These are phyloP conservation scores for Ambrosia hybrid DNA, from an alignment of 140 eudicot species.

Conservation along the genomic window DNA sequence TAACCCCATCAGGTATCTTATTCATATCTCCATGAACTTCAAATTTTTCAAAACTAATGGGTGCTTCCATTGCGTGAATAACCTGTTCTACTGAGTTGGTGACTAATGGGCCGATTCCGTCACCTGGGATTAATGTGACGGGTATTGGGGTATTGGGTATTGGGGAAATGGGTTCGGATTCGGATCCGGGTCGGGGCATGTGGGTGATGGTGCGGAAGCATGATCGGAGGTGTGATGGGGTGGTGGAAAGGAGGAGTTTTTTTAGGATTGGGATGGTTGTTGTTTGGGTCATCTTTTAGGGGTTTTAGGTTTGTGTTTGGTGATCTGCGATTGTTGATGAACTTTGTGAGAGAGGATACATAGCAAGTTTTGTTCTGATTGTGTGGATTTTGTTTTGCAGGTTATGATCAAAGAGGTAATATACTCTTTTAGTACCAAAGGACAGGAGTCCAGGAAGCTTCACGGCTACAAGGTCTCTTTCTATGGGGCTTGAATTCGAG, in stretches of 20 bases:
- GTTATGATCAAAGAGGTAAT: too few species aligned
- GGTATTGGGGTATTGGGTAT: conserved; percentile 42
- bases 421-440: too few species aligned
- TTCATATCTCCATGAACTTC: conserved; percentile 57
- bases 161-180: conserved; percentile 35
- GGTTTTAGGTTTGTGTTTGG: too few species aligned
- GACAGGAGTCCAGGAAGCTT: too few species aligned
- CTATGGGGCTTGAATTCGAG: too few species aligned
- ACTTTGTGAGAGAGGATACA: too few species aligned
- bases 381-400: too few species aligned
- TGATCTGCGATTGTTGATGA: too few species aligned
- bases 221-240: conserved; percentile 32
- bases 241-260: conserved; percentile 26
- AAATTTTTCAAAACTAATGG: conserved; percentile 48
- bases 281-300: not conserved
- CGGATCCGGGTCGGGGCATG: conserved; percentile 43
- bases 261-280: conserved; percentile 15
- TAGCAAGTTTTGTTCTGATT: too few species aligned
- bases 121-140: conserved; percentile 90
- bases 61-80: conserved; percentile 54
- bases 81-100: conserved; percentile 93
- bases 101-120: conserved; percentile 89
- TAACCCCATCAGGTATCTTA: conserved; percentile 54
- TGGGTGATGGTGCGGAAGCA: conserved; percentile 39
- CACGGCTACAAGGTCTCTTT: too few species aligned